Evolutionary conservation across 2,329 filamentous ascomycete species (phyloP), one percentile per base, ranked within the genome.

Genomic region (Fusarium staphyleae): DNA sequence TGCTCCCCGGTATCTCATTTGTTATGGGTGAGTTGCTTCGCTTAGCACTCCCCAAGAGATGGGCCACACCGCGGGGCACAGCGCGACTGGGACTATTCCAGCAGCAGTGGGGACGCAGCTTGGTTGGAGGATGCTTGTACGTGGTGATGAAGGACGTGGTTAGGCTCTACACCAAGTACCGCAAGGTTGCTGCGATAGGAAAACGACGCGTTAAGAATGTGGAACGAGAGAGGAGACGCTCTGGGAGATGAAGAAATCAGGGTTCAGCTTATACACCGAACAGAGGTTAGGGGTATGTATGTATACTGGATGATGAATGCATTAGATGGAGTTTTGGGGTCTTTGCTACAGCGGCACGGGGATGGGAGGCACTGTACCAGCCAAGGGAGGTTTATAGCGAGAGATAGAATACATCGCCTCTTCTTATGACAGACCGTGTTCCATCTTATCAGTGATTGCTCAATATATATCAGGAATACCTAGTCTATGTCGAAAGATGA

Each of bases 41-140:
- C 12, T 70, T 84, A 10, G 73, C 83, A 0, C 77, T 96, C 1
- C 93, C 93, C 0, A 76, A 76, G 29, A 76, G 83, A 3, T 92
- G 89, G 86, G 86, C 88, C 9, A 75, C 76, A 0, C 73, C 78
- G 2, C 51, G 60, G 3, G 39, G 55, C 13, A 60, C 59, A 10
- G 56, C 78, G 29, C 77, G 82, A 3, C 83, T 84, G 0, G 87
- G 89, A 0, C 78, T 98, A 19, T 72, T 99, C 26, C 90, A 95
- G 68, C 85, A 89, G 63, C 86, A 87, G 52, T 98, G 95, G 91
- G 95, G 92, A 1, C 82, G 95, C 49, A 97, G 90, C 67, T 78
- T 99, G 3, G 82, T 95, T 1, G 95, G 95, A 1, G 95, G 95
- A 0, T 95, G 91, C 69, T 75, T 96, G 15, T 96, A 93, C 66